Percentiles rank a stretch among this genome's conserved stretches.
phyloP scores from a whole-genome alignment of 768 basidiomycete species.

The Boletellus emodensis region DNA sequence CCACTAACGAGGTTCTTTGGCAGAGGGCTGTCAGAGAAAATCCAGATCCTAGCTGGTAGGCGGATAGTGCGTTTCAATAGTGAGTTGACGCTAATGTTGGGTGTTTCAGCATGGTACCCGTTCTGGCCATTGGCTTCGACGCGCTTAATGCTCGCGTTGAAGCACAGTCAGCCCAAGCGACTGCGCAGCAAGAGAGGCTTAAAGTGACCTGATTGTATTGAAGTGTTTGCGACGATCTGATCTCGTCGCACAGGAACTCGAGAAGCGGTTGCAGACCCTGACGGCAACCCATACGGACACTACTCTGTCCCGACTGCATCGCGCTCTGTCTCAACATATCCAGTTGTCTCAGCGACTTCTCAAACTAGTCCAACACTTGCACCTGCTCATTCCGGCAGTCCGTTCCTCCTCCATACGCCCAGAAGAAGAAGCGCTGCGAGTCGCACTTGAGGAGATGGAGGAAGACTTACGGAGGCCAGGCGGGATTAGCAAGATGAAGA shows the following conservation, averaged over 20 bases:
- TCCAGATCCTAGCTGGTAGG: constrained; percentile 73
- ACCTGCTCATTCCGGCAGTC: constrained; percentile 73
- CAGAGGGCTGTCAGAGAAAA: constrained; percentile 77
- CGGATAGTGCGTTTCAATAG: background rate
- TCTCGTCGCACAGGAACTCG: constrained; percentile 50
- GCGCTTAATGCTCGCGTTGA: constrained; percentile 76
- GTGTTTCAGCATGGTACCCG: constrained; percentile 63
- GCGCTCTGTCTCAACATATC: constrained; percentile 58
- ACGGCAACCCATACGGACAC: constrained; percentile 59
- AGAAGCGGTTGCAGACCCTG: constrained; percentile 57
- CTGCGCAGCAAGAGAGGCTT: constrained; percentile 63
- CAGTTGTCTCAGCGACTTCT: constrained; percentile 71
- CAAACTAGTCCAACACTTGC: constrained; percentile 67
- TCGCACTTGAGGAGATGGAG: constrained; percentile 67
- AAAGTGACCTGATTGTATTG: constrained; percentile 35
- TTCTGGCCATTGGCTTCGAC: constrained; percentile 77
- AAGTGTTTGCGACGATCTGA: constrained; percentile 2
- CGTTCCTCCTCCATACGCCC: constrained; percentile 71
- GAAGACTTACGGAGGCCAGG: constrained; percentile 59
- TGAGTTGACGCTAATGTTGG: background rate
- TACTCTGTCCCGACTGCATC: constrained; percentile 63
- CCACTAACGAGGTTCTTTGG: constrained; percentile 70
- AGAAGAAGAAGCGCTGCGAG: constrained; percentile 75
- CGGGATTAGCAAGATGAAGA: constrained; percentile 55
- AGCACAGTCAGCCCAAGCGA: constrained; percentile 64